These are phyloP conservation scores for Grosmannia serpens DNA, from an alignment of 2,329 filamentous ascomycete genomes.

Conservation along the genomic window DNA sequence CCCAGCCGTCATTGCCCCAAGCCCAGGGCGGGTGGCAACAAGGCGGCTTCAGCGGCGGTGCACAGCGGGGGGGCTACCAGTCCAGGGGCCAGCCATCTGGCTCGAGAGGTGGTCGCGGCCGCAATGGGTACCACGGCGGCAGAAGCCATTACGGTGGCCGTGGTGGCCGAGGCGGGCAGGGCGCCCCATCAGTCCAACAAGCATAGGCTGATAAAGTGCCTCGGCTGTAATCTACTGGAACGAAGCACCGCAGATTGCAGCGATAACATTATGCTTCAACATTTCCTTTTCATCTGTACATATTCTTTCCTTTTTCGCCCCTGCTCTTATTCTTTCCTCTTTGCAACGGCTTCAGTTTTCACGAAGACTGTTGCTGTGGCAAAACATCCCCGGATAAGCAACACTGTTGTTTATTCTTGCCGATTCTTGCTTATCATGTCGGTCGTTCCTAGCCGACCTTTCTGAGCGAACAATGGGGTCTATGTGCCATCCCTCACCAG, in stretches of 20 bases:
- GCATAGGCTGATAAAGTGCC: not conserved
- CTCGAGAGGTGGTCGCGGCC: constrained; percentile 5
- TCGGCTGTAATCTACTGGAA: not conserved
- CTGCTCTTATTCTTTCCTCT: not conserved
- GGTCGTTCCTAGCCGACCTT: not conserved
- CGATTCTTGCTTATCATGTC: not conserved
- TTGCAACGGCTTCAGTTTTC: not conserved
- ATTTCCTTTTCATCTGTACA: not conserved
- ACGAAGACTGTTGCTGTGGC: not conserved
- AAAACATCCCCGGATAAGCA: not conserved
- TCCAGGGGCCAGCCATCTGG: constrained; percentile 2
- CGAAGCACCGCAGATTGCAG: not conserved
- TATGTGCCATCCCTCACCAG: not conserved
- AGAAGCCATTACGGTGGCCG: not conserved
- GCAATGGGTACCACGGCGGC: constrained; percentile 4
- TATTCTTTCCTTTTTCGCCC: not conserved
- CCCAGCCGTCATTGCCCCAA: constrained; percentile 11
- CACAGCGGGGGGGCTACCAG: constrained; percentile 1
- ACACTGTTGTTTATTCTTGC: no score
- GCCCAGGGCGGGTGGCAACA: constrained; percentile 11
- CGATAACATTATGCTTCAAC: not conserved
- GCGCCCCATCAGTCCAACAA: not conserved
- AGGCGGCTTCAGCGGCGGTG: constrained; percentile 1
- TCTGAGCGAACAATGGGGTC: not conserved
- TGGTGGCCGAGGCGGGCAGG: not conserved